Base-by-base conservation (phyloP, 495 filamentous ascomycete genomes). In the Penicillium taxi region DNA sequence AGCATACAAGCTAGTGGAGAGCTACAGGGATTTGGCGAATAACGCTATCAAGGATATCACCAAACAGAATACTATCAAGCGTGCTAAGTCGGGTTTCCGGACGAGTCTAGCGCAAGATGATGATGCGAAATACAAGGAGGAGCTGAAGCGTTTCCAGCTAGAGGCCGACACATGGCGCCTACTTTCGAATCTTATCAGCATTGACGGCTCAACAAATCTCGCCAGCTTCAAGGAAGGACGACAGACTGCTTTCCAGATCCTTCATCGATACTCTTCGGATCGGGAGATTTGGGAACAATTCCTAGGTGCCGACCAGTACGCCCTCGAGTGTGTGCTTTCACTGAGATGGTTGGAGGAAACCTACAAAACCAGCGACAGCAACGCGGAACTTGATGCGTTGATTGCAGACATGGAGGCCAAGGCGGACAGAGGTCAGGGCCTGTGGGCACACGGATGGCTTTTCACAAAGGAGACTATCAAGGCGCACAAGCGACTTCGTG, bases 101-200 rank as follows among this genome's bases (percentile, higher is more conserved):
- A 47, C 53, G 50, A 46, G 46, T 53, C 20, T 49, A 39, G 49
- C 50, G 44, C 35, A 46, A 7, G 61, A 64, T 21, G 18, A 44
- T 8, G 57, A 58, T 26, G 45, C 57, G 30, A 66, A 77, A 25
- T 70, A 79, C 31, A 82, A 89, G 29, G 11, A 13, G 4, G 48
- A 82, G 20, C 62, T 69, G 32, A n/a, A n/a, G n/a, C 62, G 73
- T 32, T 75, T 81, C 72, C 71, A 85, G 50, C 45, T 78, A 29
- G 84, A 88, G 56, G 76, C 80, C 36, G 86, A 91, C 46, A 91
- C 86, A 12, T 96, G 91, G 91, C 80, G 86, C 37, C 67, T 98
- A 7, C 61, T 96, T 18, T 73, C 76, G 16, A 75, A 77, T 25
- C 57, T 81, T 30, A 68, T 81, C 20, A 69, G 74, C 26, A 57